Evolutionary conservation across 805 yeast genomes (phyloP), one percentile per base, ranked within the genome.

Genomic region (Lachancea nothofagi): DNA sequence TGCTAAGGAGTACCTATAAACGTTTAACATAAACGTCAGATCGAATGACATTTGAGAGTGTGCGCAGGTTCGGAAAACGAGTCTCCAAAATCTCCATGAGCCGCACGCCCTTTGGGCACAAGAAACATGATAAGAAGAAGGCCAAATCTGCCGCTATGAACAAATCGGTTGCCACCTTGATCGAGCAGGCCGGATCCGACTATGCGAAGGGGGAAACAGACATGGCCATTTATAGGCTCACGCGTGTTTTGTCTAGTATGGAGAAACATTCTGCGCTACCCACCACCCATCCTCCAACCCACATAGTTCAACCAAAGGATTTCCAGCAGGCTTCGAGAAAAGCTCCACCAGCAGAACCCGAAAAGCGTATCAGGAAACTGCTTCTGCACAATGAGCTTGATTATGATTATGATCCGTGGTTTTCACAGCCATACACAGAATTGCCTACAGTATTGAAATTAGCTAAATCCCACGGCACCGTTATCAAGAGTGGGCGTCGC

Each of bases 121-220:
- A 31, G 29, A 38, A 20, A 17, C 24, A 17, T 12, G 19, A 13
- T 4, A 22, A 19, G 20, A 27, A 38, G 14, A 26, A 26, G 18
- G 12, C 8, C 10, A 9, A 19, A 5, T 12, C 26, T 6, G 19
- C 13, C 9, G 19, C 25, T 18, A 12, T 20, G 14, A 32, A 32
- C 26, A 23, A 15, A 7, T 3, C 31, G 5, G 41, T 38, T 6
- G 21, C 27, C 17, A 22, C 15, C 13, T 27, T 38, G 4, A 19
- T 38, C 3, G 41, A 38, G 36, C 36, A 25, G 24, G 41, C 41
- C 4, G 31, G 32, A 7, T 18, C 41, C 5, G 41, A 38, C 30
- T 38, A 28, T 12, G 31, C 36, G 3, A 30, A 38, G 26, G 41
- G 41, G 5, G 41, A 38, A 17, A 38, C 41, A 5, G 41, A 38